phyloP scores from a whole-genome alignment of 2,329 filamentous ascomycete genomes.

The Trichoderma polysporum region DNA sequence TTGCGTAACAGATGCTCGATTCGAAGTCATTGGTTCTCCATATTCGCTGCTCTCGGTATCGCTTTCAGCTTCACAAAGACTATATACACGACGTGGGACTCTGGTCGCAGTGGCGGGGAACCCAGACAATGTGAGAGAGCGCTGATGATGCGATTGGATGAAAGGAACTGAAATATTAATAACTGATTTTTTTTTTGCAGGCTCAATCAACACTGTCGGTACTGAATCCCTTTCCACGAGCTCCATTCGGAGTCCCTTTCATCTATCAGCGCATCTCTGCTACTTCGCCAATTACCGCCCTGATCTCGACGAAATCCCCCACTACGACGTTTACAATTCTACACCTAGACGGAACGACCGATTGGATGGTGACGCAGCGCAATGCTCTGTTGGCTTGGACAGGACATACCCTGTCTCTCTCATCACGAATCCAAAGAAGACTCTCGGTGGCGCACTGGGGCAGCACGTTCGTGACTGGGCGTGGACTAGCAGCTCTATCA shows the following conservation, averaged over 20 bases:
- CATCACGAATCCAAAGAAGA: constrained; percentile 70
- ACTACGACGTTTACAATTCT: constrained; percentile 84
- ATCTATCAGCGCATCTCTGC: constrained; percentile 90
- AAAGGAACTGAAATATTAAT: background rate
- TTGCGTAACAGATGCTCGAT: constrained; percentile 75
- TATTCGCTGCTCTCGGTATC: constrained; percentile 93
- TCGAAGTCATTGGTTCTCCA: constrained; percentile 88
- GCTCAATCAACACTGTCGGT: constrained; percentile 86
- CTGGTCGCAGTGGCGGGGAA: constrained; percentile 88
- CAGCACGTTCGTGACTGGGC: constrained; percentile 81
- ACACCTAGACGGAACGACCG: constrained; percentile 86
- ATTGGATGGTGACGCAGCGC: constrained; percentile 91
- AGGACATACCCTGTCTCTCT: constrained; percentile 76
- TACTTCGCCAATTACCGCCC: constrained; percentile 79
- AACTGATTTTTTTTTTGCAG: constrained; percentile 45
- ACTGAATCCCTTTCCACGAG: constrained; percentile 78
- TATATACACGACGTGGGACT: constrained; percentile 90
- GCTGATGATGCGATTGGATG: background rate
- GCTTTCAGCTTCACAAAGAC: constrained; percentile 86
- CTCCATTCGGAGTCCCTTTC: constrained; percentile 83
- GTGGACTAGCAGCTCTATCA: constrained; percentile 80
- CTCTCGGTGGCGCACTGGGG: constrained; percentile 88
- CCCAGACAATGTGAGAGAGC: constrained; percentile 69
- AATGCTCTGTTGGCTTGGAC: constrained; percentile 95
- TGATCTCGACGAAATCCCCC: constrained; percentile 84